Percentiles rank a stretch among this genome's conserved stretches.
These are phyloP conservation scores for Plasmodium inui DNA, from an alignment of 169 alveolate species.

Conservation along the genomic window DNA sequence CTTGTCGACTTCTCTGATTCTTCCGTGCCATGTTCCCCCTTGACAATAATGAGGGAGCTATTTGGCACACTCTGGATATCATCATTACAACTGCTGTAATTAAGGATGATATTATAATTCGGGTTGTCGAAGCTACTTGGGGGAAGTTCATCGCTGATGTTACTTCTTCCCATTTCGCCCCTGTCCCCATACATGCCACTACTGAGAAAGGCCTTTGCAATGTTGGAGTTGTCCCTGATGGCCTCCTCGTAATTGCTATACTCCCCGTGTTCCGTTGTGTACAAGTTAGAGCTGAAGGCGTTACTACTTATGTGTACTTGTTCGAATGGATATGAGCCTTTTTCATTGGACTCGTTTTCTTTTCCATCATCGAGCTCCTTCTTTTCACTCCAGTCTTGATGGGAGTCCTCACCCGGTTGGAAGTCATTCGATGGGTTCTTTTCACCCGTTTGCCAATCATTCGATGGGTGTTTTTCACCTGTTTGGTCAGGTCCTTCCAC, in stretches of 20 bases:
- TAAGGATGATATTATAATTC: background rate
- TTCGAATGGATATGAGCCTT: background rate
- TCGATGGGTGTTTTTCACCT: background rate
- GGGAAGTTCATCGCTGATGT: background rate
- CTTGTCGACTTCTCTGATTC: background rate
- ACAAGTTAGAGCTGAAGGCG: background rate
- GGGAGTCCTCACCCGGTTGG: background rate
- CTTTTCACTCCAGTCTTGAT: background rate
- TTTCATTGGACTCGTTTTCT: background rate
- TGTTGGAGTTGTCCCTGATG: background rate
- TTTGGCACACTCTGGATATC: background rate
- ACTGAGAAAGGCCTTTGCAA: background rate
- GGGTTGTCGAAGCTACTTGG: background rate
- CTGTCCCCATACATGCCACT: background rate
- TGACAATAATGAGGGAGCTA: background rate
- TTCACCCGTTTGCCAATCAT: background rate
- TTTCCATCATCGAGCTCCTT: background rate
- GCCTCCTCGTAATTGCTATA: conserved; percentile 24
- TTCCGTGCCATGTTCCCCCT: background rate
- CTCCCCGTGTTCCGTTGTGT: conserved; percentile 1
- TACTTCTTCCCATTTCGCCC: background rate
- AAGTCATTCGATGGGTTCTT: background rate
- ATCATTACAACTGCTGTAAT: background rate
- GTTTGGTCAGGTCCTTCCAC: background rate
- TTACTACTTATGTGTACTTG: background rate